Percentiles rank a stretch among this genome's conserved stretches.
Evolutionary conservation across 2,329 filamentous ascomycete genomes (phyloP).

Genomic region (Aspergillus calidoustus): DNA sequence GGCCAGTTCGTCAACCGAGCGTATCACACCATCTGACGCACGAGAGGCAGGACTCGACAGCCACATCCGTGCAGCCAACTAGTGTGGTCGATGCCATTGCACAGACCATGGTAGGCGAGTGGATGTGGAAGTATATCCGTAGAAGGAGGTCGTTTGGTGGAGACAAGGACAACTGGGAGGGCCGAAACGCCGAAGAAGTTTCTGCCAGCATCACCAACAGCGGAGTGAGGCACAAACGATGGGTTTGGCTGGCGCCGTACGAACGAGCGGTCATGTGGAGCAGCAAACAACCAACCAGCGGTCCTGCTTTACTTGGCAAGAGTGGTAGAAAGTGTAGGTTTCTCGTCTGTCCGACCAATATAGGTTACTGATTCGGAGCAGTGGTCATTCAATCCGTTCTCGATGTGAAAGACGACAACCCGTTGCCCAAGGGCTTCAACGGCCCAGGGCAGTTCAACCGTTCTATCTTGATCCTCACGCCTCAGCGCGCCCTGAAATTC

Average conservation of each 20-base stretch:
- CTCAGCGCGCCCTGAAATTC: slow-evolving; percentile 92
- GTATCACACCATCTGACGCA: slow-evolving; percentile 36
- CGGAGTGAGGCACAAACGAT: slow-evolving; percentile 83
- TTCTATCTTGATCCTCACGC: slow-evolving; percentile 92
- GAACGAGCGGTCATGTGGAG: slow-evolving; percentile 97
- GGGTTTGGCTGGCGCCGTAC: slow-evolving; percentile 98
- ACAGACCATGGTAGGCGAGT: slow-evolving; percentile 95
- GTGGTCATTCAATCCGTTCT: slow-evolving; percentile 95
- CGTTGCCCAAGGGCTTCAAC: slow-evolving; percentile 71
- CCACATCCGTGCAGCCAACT: slow-evolving; percentile 67
- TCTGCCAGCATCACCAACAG: slow-evolving; percentile 69
- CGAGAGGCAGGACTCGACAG: slow-evolving; percentile 55
- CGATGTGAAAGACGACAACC: slow-evolving; percentile 93
- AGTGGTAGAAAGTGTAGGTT: slow-evolving; percentile 88
- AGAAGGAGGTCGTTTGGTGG: slow-evolving; percentile 87
- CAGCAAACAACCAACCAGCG: slow-evolving; percentile 91
- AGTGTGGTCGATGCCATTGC: slow-evolving; percentile 95
- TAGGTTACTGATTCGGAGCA: slow-evolving; percentile 44
- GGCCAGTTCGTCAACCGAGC: slow-evolving; percentile 28
- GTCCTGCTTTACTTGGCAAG: slow-evolving; percentile 88
- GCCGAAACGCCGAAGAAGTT: slow-evolving; percentile 67
- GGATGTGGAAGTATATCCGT: slow-evolving; percentile 55
- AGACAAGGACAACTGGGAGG: slow-evolving; percentile 54
- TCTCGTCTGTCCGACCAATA: slow-evolving; percentile 8
- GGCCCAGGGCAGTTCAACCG: slow-evolving; percentile 73